Percentiles rank a stretch among this genome's conserved stretches.
Evolutionary conservation across 495 filamentous ascomycete species (phyloP).

Genomic region (Acidiella bohemica): DNA sequence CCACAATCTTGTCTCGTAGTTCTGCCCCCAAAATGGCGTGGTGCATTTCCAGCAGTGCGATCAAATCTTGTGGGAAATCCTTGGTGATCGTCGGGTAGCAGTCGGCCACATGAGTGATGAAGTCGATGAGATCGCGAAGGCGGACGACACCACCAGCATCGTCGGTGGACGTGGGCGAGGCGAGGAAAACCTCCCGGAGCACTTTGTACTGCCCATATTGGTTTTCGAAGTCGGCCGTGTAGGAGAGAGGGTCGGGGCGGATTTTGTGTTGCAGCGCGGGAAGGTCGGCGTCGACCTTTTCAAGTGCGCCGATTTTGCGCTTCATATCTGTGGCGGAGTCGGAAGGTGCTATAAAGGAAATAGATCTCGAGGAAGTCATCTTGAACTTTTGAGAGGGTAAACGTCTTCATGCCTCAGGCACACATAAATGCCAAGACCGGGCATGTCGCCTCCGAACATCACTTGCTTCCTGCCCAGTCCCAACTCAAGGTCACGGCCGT

Average conservation of each 20-base stretch:
- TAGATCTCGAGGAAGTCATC: too few species aligned
- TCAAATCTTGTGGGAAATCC: constrained; percentile 67
- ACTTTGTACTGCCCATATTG: constrained; percentile 90
- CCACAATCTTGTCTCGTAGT: constrained; percentile 84
- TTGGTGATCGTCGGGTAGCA: constrained; percentile 74
- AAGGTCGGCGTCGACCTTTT: constrained; percentile 90
- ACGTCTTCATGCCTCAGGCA: too few species aligned
- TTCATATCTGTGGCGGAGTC: constrained; percentile 48
- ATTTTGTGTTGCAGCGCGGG: constrained; percentile 85
- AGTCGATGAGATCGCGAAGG: constrained; percentile 73
- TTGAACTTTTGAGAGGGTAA: too few species aligned
- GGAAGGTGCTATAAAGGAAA: not conserved
- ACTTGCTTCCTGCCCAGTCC: too few species aligned
- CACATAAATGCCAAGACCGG: too few species aligned
- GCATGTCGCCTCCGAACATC: too few species aligned
- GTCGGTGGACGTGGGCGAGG: constrained; percentile 61
- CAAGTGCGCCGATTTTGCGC: constrained; percentile 74
- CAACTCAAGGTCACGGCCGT: too few species aligned
- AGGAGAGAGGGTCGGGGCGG: constrained; percentile 70
- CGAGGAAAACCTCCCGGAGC: constrained; percentile 78
- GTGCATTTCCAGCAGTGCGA: constrained; percentile 62
- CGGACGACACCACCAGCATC: constrained; percentile 64
- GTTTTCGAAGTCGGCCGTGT: constrained; percentile 69
- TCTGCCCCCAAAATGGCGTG: constrained; percentile 69
- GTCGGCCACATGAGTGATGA: constrained; percentile 83